Evolutionary conservation across 2,329 filamentous ascomycete genomes (phyloP), one percentile per base, ranked within the genome.

Genomic region (Drechslerella dactyloides): DNA sequence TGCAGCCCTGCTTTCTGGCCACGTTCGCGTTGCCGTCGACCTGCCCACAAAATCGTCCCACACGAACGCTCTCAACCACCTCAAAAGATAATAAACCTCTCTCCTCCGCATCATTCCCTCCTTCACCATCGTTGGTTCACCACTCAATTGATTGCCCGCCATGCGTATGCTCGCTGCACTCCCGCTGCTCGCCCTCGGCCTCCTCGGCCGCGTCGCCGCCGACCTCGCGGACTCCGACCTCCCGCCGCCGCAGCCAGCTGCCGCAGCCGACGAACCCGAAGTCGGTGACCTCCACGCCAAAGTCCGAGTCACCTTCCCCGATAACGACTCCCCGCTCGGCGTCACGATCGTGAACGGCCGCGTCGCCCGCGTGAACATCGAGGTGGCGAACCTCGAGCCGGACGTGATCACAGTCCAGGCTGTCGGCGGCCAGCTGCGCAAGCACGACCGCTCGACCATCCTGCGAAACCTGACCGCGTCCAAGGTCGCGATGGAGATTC

Each of bases 291-390:
- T 89, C 77, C 86, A 87, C 74, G 87, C 90, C 79, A 85, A 87
- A 61, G 81, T 89, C 76, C 84, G 84, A 75, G 85, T 88, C 69
- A 83, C 83, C 79, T 85, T 87, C 83, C 82, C 86, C 81, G 83
- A 89, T 78, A 80, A 88, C 82, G 75, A 84, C 81, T 73, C 79
- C 81, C 85, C 74, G 83, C 85, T 68, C 77, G 94, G 93, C 77
- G 87, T 97, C 77, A 96, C 96, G 86, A 87, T 97, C 76, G 86
- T 97, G 83, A 99, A 99, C 80, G 91, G 92, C 78, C 88, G 89
- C 75, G 87, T 91, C 46, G 96, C 92, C 74, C 87, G 90, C 80
- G 89, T 92, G 37, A 82, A 96, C 60, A 82, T 99, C 77, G 87
- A 91, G 77, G 84, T 99, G 79, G 86, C 84, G 80, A 99, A 99